Conservation (phyloP, 495 filamentous ascomycete genomes). For the Astrocystis sublimbata region DNA sequence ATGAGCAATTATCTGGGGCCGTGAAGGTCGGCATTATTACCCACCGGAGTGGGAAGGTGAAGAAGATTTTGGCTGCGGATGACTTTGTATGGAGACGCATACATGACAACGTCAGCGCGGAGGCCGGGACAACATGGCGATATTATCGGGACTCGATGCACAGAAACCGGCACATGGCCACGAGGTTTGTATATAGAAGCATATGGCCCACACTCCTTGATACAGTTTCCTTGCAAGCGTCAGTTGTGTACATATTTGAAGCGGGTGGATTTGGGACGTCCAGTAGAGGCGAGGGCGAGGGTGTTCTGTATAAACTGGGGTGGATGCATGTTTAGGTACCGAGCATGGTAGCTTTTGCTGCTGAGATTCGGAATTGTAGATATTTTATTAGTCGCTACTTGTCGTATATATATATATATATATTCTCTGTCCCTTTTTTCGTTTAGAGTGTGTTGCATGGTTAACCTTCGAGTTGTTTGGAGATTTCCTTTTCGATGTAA, state of each 20-base stretch:
- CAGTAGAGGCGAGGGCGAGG: no score
- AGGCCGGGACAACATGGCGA: not conserved
- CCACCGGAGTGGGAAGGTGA: not conserved
- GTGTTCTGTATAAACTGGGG: constrained; percentile 6
- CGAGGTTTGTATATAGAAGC: constrained; percentile 7
- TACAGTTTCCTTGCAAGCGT: constrained; percentile 2
- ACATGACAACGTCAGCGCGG: not conserved
- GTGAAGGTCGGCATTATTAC: not conserved
- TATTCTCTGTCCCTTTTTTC: not conserved
- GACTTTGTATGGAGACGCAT: no score
- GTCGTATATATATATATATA: not conserved
- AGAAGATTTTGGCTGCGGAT: no score
- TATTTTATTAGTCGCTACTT: constrained; percentile 1
- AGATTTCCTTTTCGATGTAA: no score
- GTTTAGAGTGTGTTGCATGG: not conserved
- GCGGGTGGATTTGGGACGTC: constrained; percentile 1
- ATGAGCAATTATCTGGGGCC: not conserved
- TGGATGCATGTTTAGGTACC: no score
- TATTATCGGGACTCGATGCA: not conserved
- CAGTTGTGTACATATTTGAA: not conserved
- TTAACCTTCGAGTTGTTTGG: no score
- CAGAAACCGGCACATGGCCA: not conserved
- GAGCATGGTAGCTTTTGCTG: not conserved
- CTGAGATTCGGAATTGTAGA: not conserved
- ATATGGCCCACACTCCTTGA: constrained; percentile 3